Conservation (phyloP, 257 asterid species). For the Forsythia viridissima region DNA sequence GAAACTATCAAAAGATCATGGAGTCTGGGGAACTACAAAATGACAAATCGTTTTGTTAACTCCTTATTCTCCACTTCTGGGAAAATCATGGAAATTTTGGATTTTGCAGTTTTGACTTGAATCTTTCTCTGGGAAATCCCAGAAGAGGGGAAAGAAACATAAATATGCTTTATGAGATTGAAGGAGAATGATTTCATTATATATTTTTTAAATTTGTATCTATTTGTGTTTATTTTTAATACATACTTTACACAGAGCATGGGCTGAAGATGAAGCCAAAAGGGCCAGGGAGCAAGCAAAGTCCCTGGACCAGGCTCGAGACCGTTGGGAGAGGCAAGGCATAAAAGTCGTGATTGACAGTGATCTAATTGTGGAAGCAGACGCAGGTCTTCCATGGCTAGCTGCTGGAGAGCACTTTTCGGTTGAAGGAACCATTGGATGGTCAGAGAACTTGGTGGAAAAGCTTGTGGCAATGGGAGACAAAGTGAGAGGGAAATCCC, state of each 20-base stretch:
- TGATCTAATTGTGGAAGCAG: slow-evolving; percentile 79
- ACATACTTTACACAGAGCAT: slow-evolving; percentile 48
- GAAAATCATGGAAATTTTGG: no score
- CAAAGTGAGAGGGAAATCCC: slow-evolving; percentile 60
- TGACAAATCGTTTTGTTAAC: no score
- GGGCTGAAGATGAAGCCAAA: slow-evolving; percentile 99
- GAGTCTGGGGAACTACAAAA: no score
- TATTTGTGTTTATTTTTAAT: no score
- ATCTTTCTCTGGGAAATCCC: not conserved
- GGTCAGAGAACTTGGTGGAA: slow-evolving; percentile 71
- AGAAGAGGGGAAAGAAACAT: not conserved
- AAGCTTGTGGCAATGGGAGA: slow-evolving; percentile 70
- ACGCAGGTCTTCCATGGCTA: slow-evolving; percentile 66
- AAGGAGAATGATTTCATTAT: not conserved
- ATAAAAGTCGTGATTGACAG: slow-evolving; percentile 78
- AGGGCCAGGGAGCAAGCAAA: slow-evolving; percentile 92
- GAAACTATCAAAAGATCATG: no score
- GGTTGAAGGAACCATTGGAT: slow-evolving; percentile 60
- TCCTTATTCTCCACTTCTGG: no score
- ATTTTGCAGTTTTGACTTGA: not conserved
- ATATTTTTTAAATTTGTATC: no score
- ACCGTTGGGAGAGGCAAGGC: slow-evolving; percentile 84
- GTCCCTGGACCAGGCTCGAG: slow-evolving; percentile 86
- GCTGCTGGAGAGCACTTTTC: slow-evolving; percentile 59
- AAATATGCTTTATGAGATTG: not conserved